Evolutionary conservation across 1,284 basidiomycete species (phyloP), one percentile per base, ranked within the genome.

Genomic region (Pseudozyma tsukubaensis): DNA sequence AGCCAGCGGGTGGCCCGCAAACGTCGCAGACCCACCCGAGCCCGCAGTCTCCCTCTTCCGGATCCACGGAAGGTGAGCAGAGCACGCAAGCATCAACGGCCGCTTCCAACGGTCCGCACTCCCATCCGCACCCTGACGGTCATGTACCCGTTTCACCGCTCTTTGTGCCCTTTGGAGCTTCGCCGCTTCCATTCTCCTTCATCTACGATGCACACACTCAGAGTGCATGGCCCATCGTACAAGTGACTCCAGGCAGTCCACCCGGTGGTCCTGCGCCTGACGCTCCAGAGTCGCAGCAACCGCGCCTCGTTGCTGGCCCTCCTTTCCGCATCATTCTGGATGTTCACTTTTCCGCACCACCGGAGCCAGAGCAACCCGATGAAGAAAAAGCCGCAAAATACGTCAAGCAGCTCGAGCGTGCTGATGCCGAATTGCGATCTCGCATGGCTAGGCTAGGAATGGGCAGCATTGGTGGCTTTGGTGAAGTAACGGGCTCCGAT

Each of bases 381-480:
- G 62, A 64, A 0, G 60, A 76, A 37, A 68, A 50, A 19, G 79
- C 81, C 3, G 58, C 62, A 6, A 24, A 48, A 24, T 84, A 62
- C 45, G 80, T 83, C 51, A 61, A 66, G 43, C 58, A 57, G 16
- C 69, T 84, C 18, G 83, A 84, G 57, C 68, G 69, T 13, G 80
- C 79, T 14, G 82, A 84, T 53, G 74, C 75, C 0, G 83, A 83
- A 43, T 69, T 84, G n/a, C 77, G 83, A 3, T 49, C 57, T 16
- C 69, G 82, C 14, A 84, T 84, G 83, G 70, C 71, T 13, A 50
- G 77, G 37, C 71, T 84, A 16, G 76, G 74, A 19, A 69, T 83
- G 55, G 75, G 79, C 16, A 76, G 77, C 50, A 76, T 82, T 35
- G 77, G 80, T 35, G 54, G 65, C 13, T 76, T 77, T 50, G 77